These are phyloP conservation scores for Aspergillus costaricaensis DNA, from an alignment of 2,329 filamentous ascomycete species.

Conservation along the genomic window DNA sequence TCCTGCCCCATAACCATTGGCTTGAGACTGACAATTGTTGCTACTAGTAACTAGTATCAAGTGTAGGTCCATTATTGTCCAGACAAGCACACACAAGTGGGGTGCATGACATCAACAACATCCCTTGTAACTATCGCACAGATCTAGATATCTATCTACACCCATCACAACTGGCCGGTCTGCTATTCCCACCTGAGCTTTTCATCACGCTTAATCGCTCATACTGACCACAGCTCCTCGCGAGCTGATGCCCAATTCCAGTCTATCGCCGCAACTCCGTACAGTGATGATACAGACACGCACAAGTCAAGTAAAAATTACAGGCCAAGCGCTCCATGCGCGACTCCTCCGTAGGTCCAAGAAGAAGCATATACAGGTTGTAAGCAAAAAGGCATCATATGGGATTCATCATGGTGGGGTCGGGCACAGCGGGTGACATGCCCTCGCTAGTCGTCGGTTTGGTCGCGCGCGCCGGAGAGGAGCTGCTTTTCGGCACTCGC, in stretches of 20 bases:
- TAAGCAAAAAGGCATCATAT: constrained; percentile 27
- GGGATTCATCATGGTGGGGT: constrained; percentile 38
- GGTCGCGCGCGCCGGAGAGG: constrained; percentile 9
- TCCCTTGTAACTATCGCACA: background rate
- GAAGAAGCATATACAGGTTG: constrained; percentile 7
- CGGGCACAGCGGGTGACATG: constrained; percentile 29
- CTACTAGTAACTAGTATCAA: too few species aligned
- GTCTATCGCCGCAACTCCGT: background rate
- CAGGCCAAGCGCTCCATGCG: background rate
- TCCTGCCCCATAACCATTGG: background rate
- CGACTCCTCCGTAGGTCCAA: background rate
- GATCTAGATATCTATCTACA: background rate
- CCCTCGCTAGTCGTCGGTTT: constrained; percentile 10
- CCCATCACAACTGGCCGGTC: background rate
- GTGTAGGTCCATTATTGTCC: too few species aligned
- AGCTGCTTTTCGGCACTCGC: constrained; percentile 8
- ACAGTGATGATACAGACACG: background rate
- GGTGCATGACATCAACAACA: background rate
- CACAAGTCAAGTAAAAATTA: background rate
- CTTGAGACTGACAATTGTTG: background rate
- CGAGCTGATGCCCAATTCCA: background rate
- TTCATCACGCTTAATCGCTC: background rate
- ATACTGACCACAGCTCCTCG: background rate
- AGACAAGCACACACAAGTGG: background rate
- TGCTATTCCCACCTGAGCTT: background rate